Evolutionary conservation across 805 yeast species (phyloP), one percentile per base, ranked within the genome.

Genomic region (Starmerella kuoi): DNA sequence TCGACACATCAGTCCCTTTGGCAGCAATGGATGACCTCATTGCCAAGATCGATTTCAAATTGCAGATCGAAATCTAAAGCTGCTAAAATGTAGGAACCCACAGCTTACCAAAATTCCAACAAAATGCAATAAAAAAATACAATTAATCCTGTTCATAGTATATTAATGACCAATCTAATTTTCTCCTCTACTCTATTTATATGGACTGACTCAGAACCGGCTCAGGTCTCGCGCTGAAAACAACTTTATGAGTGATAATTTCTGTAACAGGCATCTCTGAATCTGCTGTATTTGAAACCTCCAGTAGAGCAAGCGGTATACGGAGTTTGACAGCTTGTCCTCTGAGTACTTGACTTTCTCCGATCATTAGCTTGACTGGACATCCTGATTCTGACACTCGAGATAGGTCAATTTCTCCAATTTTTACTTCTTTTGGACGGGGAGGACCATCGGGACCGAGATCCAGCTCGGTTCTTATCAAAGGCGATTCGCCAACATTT

Each of bases 11-110:
- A 22, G 44, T 50, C 9, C 47, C 47, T 15, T 31, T 53, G 25
- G 51, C 51, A 8, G 50, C 48, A 14, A 36, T 64, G 26, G 69
- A 66, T 39, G 64, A 62, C 32, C 48, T 62, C 24, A 61, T 65
- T 42, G 66, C 67, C 21, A 47, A 42, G 18, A 49, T 65, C 14
- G 63, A 66, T 38, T 54, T 65, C 38, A 54, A 49, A 4, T 45
- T 65, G 34, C 66, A 64, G 17, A 54, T 64, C 40, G 64, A 57
- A 15, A 49, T 60, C 18, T 57, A 27, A 31, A 18, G 21, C 4
- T 35, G 8, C 46, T 42, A 77, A 11, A 14, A n/a, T n/a, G n/a
- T n/a, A n/a, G n/a, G n/a, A n/a, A n/a, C n/a, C n/a, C n/a, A n/a
- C n/a, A n/a, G n/a, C n/a, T n/a, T n/a, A n/a, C n/a, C n/a, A n/a